Evolutionary conservation across 2,329 filamentous ascomycete genomes (phyloP).

Genomic region (Biscogniauxia sp.): DNA sequence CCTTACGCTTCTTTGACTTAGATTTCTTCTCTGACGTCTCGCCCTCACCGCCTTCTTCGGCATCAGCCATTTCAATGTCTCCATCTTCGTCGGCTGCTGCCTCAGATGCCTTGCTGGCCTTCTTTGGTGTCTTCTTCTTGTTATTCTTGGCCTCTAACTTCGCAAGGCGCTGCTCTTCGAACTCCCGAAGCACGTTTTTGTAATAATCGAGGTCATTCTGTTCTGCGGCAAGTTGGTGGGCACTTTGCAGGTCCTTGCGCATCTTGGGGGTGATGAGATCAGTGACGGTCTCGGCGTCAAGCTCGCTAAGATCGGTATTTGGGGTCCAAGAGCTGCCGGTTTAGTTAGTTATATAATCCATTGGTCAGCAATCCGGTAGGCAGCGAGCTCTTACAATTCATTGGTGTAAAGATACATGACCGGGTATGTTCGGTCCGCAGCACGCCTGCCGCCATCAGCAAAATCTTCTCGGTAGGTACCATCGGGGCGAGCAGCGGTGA

Average conservation of each 20-base stretch:
- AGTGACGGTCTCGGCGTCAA: conserved; percentile 71
- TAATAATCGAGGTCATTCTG: conserved; percentile 76
- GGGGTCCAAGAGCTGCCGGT: conserved; percentile 77
- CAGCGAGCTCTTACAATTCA: conserved; percentile 76
- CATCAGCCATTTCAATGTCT: conserved; percentile 61
- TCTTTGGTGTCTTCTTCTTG: conserved; percentile 35
- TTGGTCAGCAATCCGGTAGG: not conserved
- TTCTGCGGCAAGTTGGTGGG: conserved; percentile 78
- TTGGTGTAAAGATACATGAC: conserved; percentile 95
- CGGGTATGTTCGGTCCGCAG: conserved; percentile 80
- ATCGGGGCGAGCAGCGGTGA: conserved; percentile 77
- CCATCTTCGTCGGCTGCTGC: conserved; percentile 53
- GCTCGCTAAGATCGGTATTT: conserved; percentile 76
- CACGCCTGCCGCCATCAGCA: conserved; percentile 82
- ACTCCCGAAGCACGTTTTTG: conserved; percentile 73
- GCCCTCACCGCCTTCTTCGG: conserved; percentile 49
- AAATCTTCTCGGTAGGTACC: conserved; percentile 87
- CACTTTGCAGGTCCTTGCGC: conserved; percentile 73
- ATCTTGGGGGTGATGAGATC: conserved; percentile 71
- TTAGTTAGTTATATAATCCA: conserved; percentile 9
- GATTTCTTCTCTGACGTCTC: conserved; percentile 39
- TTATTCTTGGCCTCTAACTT: conserved; percentile 46
- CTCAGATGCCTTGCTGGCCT: conserved; percentile 45
- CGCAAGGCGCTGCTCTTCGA: conserved; percentile 62
- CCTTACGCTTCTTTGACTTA: conserved; percentile 83